Base-by-base conservation (phyloP, 1,139 yeast species). In the Pichia sp. region DNA sequence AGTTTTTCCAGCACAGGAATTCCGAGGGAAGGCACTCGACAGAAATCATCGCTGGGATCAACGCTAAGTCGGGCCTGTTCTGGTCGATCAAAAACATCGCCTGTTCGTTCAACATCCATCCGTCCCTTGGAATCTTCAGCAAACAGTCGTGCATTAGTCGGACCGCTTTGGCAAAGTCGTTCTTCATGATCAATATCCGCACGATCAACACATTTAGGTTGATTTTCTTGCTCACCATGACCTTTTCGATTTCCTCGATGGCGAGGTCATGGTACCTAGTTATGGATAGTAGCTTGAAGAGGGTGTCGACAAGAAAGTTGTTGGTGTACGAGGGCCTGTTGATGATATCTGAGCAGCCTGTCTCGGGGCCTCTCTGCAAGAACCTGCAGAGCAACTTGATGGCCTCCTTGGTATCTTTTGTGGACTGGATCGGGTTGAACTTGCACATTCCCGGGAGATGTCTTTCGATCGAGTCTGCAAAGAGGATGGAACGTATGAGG, bases 1-100 rank as follows among this genome's bases (percentile, higher is more conserved):
- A 73, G 57, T 78, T 74, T 19, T 86, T 81, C 99, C 98, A 93
- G 5, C 95, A 77, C 58, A 79, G 78, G 69, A 89, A 92, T 66
- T 87, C 96, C 1, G 95, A 84, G 0, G 98, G 97, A 1, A 92
- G 80, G 1, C 92, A 77, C 61, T 85, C 82, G 10, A 90, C 90
- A 1, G 96, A 87, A 58, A 85, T 81, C 51, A 79, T 77, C 0
- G 97, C 90, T 53, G 88, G 76, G 52, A 81, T 80, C 46, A 87
- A 74, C 0, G 98, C 97, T 63, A 89, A 73, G 58, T 87, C 90
- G 50, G 79, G 77, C 52, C 88, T 76, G 49, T 76, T 77, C 69
- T 87, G 90, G 32, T 76, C 75, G 16, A 87, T 72, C 65, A 95
- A 79, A 66, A 87, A 90, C 63, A 80, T 78, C 1, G 90, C 82